Conservation (phyloP, 2,329 filamentous ascomycete species). For the Pyrenochaeta sp. region DNA sequence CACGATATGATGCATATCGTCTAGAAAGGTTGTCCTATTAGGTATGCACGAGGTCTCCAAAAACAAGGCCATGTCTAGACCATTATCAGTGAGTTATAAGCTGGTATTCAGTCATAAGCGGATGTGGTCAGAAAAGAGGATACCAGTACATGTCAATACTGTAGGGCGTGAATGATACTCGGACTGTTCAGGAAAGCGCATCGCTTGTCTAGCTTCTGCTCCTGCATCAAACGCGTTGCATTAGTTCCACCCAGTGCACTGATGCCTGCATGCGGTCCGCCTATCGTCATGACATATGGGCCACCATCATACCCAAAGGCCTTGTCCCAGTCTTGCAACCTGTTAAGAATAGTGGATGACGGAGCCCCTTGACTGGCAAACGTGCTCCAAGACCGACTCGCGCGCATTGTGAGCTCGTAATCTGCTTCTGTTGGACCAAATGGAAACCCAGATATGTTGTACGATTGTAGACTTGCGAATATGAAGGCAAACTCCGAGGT, state of each 20-base stretch:
- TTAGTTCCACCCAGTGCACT: slow-evolving; percentile 50
- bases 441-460: slow-evolving; percentile 50
- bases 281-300: slow-evolving; percentile 45
- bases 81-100: too few relatives aligned
- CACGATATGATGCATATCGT: background rate
- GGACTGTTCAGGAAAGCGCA: slow-evolving; percentile 59
- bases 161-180: slow-evolving; percentile 53
- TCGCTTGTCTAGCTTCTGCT: slow-evolving; percentile 57
- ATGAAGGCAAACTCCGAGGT: slow-evolving; percentile 64
- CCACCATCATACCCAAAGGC: slow-evolving; percentile 43
- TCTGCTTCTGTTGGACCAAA: slow-evolving; percentile 50
- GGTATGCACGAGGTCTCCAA: too few relatives aligned
- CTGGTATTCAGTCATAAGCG: too few relatives aligned
- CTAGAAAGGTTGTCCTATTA: too few relatives aligned
- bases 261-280: slow-evolving; percentile 55
- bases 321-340: slow-evolving; percentile 53
- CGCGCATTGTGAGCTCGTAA: slow-evolving; percentile 50
- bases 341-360: slow-evolving; percentile 36
- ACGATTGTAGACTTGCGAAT: slow-evolving; percentile 55
- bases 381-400: slow-evolving; percentile 59
- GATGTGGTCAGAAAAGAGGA: too few relatives aligned
- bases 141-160: slow-evolving; percentile 30
- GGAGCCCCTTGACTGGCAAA: slow-evolving; percentile 53
- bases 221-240: slow-evolving; percentile 34
- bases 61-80: too few relatives aligned